Evolutionary conservation across 352 stramenopile species (phyloP), one percentile per base, ranked within the genome.

Genomic region (Pythium utonaiense): DNA sequence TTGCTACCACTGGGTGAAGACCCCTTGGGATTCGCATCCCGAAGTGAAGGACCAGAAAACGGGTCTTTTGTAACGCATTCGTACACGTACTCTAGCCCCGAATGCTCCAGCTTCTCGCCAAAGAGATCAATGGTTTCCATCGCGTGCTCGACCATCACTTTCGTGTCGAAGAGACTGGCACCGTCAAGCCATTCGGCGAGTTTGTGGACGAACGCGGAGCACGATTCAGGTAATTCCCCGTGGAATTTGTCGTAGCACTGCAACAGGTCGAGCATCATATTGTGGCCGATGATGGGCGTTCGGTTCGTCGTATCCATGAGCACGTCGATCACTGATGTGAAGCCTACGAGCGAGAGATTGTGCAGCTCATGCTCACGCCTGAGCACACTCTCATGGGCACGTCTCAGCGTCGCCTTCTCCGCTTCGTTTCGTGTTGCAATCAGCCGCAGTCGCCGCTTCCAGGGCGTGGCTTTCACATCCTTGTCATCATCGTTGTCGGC

Each of bases 221-320:
- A 93, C 9, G 69, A 64, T 3, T 47, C 34, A 1, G 83, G 83
- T n/a, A 91, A 55, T 3, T 78, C 79, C 6, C 66, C 65, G 53
- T 89, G 75, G 58, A 93, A 93, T 49, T 91, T 93, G 40, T 83
- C 76, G 60, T 78, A 89, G 72, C 78, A 89, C 41, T 93, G 81
- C 70, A 93, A 84, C 53, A 88, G 62, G 45, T 93, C 83, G n/a
- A 93, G 69, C 16, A 91, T 73, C 71, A 91, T 69, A 65, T 93
- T 93, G 69, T 93, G 83, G 0, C 83, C 83, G 31, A 93, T 66
- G 21, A 93, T 69, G 5, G 83, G 80, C 7, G 38, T 58, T 55
- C 83, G 83, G 9, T 60, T 58, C 0, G 71, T 69, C 1, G 53
- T 58, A 21, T 79, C 67, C 50, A 89, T 61, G 14, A 71, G 51